Base-by-base conservation (phyloP, 176 grass and related monocot genomes). In the Raddia distichophylla region DNA sequence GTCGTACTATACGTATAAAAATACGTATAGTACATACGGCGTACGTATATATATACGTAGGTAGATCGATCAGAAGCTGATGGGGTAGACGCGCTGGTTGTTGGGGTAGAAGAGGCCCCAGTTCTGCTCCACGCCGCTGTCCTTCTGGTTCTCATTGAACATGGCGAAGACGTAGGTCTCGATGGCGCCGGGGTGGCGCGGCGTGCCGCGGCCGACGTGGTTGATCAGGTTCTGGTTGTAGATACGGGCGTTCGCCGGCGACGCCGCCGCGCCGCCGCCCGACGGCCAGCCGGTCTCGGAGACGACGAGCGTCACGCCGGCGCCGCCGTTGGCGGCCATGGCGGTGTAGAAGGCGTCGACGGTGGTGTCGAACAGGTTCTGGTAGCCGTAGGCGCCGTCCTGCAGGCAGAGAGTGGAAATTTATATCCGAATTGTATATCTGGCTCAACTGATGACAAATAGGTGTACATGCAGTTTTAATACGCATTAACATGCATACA, bases 111-210 rank as follows among this genome's bases (percentile, higher is more conserved):
- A 97, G 67, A 97, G 83, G 2, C 94, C 94, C 83, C 86, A 97
- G 78, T 90, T 87, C 84, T 90, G 78, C 76, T 91, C 87, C 3
- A 90, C 81, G 10, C 83, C 81, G 48, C 7, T 33, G 1, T 88
- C 61, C 91, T 94, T 94, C 87, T 86, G 74, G 82, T 97, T 84
- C 85, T 97, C 91, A 59, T 97, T 86, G 87, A 97, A 97, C 89
- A 97, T 91, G 51, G 84, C 74, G 70, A 90, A 97, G 51, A 97
- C 8, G 74, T 90, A 94, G 0, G 91, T 88, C 87, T 97, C 91
- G 40, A 94, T 84, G 40, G 60, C 15, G 27, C 88, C 91, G 0
- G 89, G 74, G 67, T 77, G 92, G 7, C 87, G 37, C 20, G 94
- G 94, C 42, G 94, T 94, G 20, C 91, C 94, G 4, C 69, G 32